Base-by-base conservation (phyloP, 2,329 filamentous ascomycete species). In the Fusarium xyrophilum region DNA sequence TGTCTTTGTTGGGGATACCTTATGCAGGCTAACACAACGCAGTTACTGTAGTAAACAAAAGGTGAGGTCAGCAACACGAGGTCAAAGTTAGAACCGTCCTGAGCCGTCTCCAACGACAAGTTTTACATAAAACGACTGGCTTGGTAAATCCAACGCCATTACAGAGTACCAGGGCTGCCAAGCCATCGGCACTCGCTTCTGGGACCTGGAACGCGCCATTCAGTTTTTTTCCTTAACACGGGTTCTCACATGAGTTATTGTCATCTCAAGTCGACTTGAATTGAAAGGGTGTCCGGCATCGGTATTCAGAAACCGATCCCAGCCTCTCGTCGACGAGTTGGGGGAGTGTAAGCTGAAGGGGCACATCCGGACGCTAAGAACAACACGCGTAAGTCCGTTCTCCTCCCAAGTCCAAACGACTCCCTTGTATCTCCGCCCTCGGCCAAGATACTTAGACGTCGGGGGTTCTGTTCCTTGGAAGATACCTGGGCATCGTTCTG, bases 271-370 rank as follows among this genome's bases (percentile, higher is more conserved):
- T 46, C 23, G 51, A 53, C 38, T 27, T 38, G 28, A 17, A 15
- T n/a, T 11, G 38, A 50, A 43, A 51, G 39, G 60, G 51, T 64
- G 60, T 64, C 53, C 60, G 43, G 60, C 50, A 63, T 39, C 51
- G 51, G 59, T 46, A 46, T 58, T 42, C 33, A 40, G 27, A 63
- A 51, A 39, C 44, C 21, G 21, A 42, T 40, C 60, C 60, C 54
- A 65, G 38, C 46, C 54, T 23, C 23, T 32, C 28, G 17, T 38
- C 48, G 25, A 23, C 12, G 32, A 25, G 11, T 44, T 8, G 21
- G 4, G 10, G 17, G 28, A 13, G 9, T 23, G 36, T 25, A 27
- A 55, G 38, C 38, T 58, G 38, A 55, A 58, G 40, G 56, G 30
- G 39, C 28, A 30, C 30, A 50, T 13, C 30, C 21, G 30, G 46